A percentile compares a stretch with the other conserved stretches of the same genome.
phyloP scores from a whole-genome alignment of 2,329 filamentous ascomycete species.

The Colletotrichum viniferum region DNA sequence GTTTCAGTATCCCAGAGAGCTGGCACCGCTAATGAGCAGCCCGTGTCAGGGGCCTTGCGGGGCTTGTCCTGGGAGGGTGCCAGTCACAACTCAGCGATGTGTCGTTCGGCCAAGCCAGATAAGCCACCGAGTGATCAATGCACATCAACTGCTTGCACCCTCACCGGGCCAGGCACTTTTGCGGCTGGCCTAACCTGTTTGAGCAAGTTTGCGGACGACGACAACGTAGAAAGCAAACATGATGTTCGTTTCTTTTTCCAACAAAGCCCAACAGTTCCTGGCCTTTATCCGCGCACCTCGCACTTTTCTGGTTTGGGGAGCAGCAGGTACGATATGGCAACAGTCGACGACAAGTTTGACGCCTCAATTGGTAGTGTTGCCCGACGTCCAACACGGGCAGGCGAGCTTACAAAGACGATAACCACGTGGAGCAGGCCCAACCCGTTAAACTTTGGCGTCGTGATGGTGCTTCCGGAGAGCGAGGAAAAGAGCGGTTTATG shows the following conservation, averaged over 20 bases:
- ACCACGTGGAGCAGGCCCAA: neutral
- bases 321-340: neutral
- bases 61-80: neutral
- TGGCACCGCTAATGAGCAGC: neutral
- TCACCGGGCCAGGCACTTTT: neutral
- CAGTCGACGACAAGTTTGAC: neutral
- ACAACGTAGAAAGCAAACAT: slow-evolving; percentile 12
- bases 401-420: neutral
- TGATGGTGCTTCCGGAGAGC: neutral
- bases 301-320: neutral
- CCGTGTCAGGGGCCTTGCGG: neutral
- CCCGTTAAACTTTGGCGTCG: neutral
- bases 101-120: slow-evolving; percentile 7
- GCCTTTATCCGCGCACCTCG: neutral
- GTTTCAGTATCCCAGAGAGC: slow-evolving; percentile 7
- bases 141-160: neutral
- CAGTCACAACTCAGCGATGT: slow-evolving; percentile 12
- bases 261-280: neutral
- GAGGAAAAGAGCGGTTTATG: slow-evolving; percentile 6
- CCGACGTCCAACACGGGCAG: neutral
- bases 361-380: neutral
- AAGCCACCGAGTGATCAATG: slow-evolving; percentile 7
- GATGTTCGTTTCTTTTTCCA: slow-evolving; percentile 3
- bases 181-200: slow-evolving; percentile 10
- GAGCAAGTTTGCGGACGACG: slow-evolving; percentile 7